Evolutionary conservation across 306 rosid genomes (phyloP).

Genomic region (Pyrus bretschneideri): DNA sequence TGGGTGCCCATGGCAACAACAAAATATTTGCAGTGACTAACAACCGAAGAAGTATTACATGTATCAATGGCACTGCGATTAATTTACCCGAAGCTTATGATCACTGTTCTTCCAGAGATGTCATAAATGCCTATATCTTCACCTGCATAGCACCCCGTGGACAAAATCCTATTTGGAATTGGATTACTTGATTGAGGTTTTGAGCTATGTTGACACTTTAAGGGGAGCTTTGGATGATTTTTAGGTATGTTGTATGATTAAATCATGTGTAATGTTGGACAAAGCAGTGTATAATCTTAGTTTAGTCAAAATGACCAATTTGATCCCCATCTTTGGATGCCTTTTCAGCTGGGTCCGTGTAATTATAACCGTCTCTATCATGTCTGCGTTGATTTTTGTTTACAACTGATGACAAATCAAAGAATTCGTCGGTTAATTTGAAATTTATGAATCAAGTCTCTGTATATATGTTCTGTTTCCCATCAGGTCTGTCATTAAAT

Average conservation of each 20-base stretch:
- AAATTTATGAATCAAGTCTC: background rate
- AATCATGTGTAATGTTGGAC: background rate
- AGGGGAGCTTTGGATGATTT: background rate
- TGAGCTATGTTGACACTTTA: background rate
- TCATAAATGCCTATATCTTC: background rate
- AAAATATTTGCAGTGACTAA: background rate
- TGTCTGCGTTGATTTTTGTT: background rate
- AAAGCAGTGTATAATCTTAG: background rate
- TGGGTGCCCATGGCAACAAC: background rate
- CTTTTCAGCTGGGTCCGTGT: background rate
- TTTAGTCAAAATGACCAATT: background rate
- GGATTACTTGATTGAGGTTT: background rate
- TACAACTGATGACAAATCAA: background rate
- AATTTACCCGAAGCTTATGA: background rate
- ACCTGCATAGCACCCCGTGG: background rate
- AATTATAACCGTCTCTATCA: background rate
- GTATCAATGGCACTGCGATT: background rate
- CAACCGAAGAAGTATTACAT: background rate
- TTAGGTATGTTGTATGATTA: background rate
- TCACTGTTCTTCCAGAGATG: background rate
- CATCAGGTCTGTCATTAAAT: background rate
- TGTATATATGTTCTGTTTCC: background rate
- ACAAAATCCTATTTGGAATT: background rate
- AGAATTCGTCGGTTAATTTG: background rate
- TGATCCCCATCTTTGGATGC: background rate